These are phyloP conservation scores for Rutstroemia sp. DNA, from an alignment of 2,329 filamentous ascomycete species.

Conservation along the genomic window DNA sequence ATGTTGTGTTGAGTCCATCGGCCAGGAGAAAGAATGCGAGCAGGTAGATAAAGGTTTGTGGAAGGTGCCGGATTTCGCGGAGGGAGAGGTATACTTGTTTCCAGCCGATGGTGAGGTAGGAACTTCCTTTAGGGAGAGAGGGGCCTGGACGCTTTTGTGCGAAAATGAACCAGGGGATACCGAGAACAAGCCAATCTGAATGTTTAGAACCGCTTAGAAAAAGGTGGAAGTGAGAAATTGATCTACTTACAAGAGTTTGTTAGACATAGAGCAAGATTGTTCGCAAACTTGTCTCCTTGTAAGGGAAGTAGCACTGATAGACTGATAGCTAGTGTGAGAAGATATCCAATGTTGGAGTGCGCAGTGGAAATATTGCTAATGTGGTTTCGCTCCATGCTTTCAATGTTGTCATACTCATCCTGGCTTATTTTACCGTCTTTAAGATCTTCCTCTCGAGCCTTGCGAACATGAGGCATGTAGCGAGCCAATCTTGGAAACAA, in stretches of 20 bases:
- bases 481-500: slow-evolving; percentile 34
- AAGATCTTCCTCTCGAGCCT: slow-evolving; percentile 35
- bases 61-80: slow-evolving; percentile 32
- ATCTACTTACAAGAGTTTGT: slow-evolving; percentile 34
- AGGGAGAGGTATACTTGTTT: slow-evolving; percentile 35
- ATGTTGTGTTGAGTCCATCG: slow-evolving; percentile 36
- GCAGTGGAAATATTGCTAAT: slow-evolving; percentile 37
- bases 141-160: slow-evolving; percentile 35
- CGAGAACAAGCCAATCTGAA: slow-evolving; percentile 35
- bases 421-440: slow-evolving; percentile 32
- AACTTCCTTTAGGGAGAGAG: slow-evolving; percentile 33
- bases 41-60: slow-evolving; percentile 36
- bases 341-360: slow-evolving; percentile 36
- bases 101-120: slow-evolving; percentile 34
- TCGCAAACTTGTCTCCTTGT: slow-evolving; percentile 30
- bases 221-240: background rate
- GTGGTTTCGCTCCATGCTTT: slow-evolving; percentile 36
- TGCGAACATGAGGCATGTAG: slow-evolving; percentile 35
- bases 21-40: slow-evolving; percentile 36
- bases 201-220: background rate
- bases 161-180: slow-evolving; percentile 37
- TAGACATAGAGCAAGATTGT: slow-evolving; percentile 34
- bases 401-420: slow-evolving; percentile 34
- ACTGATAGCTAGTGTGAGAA: slow-evolving; percentile 33
- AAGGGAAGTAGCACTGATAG: slow-evolving; percentile 34